Evolutionary conservation across 2,329 filamentous ascomycete species (phyloP), one percentile per base, ranked within the genome.

Genomic region (Pseudovirgaria hyperparasitica): DNA sequence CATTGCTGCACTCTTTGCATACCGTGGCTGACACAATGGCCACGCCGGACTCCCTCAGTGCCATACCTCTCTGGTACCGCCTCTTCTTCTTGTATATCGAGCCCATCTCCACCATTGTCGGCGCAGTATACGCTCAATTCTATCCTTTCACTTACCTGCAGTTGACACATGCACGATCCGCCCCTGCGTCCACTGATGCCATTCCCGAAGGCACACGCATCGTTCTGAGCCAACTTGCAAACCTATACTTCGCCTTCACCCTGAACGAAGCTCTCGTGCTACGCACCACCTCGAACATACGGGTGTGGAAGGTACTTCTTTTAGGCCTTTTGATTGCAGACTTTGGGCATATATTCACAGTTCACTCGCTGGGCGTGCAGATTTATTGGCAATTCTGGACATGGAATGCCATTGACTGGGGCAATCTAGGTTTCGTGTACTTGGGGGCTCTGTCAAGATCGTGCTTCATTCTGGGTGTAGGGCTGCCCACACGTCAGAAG

Each of bases 81-180:
- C 40, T 76, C 46, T 82, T 86, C 60, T 86, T 86, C 58, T 70
- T 85, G 35, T 63, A 75, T 45, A 59, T 86, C 42, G 81, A 87
- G 52, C 70, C 70, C 12, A 29, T 67, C 32, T 62, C 62, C 27
- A 65, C 67, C 24, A 45, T 70, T 6, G 45, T 59, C 3, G 69
- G 70, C 16, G 65, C 67, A 32, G 60, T 63, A 45, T 64, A 59
- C 42, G 67, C 68, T 26, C 55, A 60, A 40, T 62, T 62, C 42
- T 48, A 54, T 28, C 67, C 65, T 28, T 36, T 48, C 14, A 52
- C 50, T 13, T 86, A 85, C 53, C 69, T 86, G 17, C 34, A 55
- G 5, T 59, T 82, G 27, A 82, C 77, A 3, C 59, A 79, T 45
- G 57, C 66, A 16, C 41, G 59, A 4, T 65, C 70, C 6, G 60